phyloP scores from a whole-genome alignment of 2,329 filamentous ascomycete species.

The Apiospora arundinis region DNA sequence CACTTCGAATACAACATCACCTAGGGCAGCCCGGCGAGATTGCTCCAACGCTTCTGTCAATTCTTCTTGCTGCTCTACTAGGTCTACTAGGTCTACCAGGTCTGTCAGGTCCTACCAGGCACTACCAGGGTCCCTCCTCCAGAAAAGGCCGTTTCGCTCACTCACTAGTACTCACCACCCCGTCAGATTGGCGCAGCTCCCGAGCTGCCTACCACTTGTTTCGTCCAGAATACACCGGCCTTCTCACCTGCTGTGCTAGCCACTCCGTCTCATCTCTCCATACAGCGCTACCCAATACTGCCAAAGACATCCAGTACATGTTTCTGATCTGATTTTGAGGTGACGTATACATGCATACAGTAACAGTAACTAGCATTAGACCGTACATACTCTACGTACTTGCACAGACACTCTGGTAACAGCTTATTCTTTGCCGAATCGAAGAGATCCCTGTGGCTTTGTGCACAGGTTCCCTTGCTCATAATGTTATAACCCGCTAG shows the following conservation, averaged over 20 bases:
- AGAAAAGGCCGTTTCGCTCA: background rate
- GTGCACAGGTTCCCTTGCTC: no score
- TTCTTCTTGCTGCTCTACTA: no score
- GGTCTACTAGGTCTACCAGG: no score
- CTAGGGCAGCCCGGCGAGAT: background rate
- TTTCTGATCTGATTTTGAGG: background rate
- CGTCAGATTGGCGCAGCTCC: background rate
- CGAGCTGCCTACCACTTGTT: background rate
- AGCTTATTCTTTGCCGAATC: no score
- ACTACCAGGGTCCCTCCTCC: background rate
- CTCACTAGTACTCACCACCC: background rate
- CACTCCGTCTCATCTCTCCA: conserved; percentile 10
- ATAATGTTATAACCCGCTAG: no score
- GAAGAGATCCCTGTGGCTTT: no score
- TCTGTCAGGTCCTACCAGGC: no score
- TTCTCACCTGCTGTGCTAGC: background rate
- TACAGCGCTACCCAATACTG: background rate
- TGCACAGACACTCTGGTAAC: background rate
- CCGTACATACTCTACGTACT: background rate
- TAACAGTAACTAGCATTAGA: background rate
- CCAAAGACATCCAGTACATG: background rate
- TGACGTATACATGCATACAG: no score
- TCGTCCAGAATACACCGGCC: conserved; percentile 11
- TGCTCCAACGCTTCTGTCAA: no score
- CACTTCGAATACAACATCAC: background rate